Evolutionary conservation across 306 rosid genomes (phyloP).

Genomic region (Rosa chinensis): DNA sequence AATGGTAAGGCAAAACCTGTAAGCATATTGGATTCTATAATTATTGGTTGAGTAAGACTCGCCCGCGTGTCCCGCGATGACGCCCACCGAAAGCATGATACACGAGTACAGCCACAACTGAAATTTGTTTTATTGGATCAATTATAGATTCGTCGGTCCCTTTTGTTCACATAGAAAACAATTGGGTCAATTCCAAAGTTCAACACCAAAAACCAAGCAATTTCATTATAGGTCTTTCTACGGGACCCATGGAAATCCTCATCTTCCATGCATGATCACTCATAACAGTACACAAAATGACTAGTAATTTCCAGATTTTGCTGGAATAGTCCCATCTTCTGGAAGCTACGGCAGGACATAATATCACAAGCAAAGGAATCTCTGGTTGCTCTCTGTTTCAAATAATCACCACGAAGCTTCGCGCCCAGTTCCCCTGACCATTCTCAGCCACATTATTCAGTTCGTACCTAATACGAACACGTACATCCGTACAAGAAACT

Average conservation of each 20-base stretch:
- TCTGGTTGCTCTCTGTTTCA: background rate
- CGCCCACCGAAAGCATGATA: background rate
- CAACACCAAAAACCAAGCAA: background rate
- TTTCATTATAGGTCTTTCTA: too few relatives aligned
- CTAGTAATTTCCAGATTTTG: background rate
- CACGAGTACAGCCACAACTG: background rate
- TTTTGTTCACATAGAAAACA: background rate
- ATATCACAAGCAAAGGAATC: background rate
- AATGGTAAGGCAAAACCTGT: background rate
- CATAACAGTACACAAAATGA: background rate
- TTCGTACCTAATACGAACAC: background rate
- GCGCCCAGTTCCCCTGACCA: background rate
- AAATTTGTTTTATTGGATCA: background rate
- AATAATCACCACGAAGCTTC: slow-evolving; percentile 9
- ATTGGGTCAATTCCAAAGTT: background rate
- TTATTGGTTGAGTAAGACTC: background rate
- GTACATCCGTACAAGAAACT: background rate
- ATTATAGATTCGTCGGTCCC: background rate
- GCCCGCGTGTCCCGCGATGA: background rate
- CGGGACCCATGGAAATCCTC: background rate
- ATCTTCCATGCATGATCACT: background rate
- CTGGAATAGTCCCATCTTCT: background rate
- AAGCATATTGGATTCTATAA: too few relatives aligned
- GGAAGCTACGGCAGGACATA: background rate
- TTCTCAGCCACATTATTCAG: background rate